phyloP scores from a whole-genome alignment of 768 basidiomycete genomes.

The Tylopilus vinaceipallidus region DNA sequence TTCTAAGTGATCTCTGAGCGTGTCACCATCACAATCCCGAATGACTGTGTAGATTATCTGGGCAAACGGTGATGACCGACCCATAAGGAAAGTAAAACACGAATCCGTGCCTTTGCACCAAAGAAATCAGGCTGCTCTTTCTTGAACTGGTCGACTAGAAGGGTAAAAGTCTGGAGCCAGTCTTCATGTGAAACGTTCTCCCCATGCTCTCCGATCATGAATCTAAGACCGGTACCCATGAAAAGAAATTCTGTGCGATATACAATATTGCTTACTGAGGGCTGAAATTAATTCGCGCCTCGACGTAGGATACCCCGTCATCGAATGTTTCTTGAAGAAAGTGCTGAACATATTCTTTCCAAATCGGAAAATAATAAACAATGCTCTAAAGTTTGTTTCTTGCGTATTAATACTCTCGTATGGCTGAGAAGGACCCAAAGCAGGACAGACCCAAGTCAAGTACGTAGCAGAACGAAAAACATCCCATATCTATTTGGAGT shows the following conservation, averaged over 20 bases:
- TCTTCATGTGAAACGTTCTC: slow-evolving; percentile 58
- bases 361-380: slow-evolving; percentile 55
- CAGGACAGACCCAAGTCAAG: slow-evolving; percentile 43
- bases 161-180: slow-evolving; percentile 54
- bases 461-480: slow-evolving; percentile 61
- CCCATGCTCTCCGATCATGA: slow-evolving; percentile 58
- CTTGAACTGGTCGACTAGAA: slow-evolving; percentile 53
- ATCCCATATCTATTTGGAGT: slow-evolving; percentile 60
- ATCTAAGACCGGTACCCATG: slow-evolving; percentile 35
- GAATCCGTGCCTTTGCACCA: slow-evolving; percentile 53
- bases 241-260: not conserved
- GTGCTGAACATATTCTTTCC: slow-evolving; percentile 55
- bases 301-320: slow-evolving; percentile 72
- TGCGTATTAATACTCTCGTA: not conserved
- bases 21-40: slow-evolving; percentile 51
- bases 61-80: not conserved
- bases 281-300: slow-evolving; percentile 65
- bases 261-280: slow-evolving; percentile 41
- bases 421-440: not conserved
- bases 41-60: slow-evolving; percentile 74
- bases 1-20: slow-evolving; percentile 64
- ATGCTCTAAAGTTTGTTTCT: slow-evolving; percentile 30
- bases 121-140: slow-evolving; percentile 59
- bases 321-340: slow-evolving; percentile 61
- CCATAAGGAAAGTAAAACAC: not conserved